Evolutionary conservation across 2,329 filamentous ascomycete species (phyloP), one percentile per base, ranked within the genome.

Genomic region (Monilinia aucupariae): DNA sequence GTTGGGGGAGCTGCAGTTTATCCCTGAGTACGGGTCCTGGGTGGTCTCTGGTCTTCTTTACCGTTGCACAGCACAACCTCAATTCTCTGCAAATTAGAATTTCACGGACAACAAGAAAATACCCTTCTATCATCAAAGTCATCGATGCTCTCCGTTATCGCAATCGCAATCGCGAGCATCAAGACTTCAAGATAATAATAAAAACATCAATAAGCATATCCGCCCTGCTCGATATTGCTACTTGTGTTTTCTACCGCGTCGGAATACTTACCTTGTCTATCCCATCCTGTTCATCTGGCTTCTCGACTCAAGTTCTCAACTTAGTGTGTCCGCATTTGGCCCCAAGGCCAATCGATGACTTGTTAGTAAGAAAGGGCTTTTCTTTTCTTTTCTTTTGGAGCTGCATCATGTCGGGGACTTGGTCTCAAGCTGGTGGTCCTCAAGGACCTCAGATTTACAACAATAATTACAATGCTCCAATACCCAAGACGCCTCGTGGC

Each of bases 371-470:
- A 47, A 12, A 47, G 43, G 50, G 43, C 50, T 45, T 58, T 41
- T 30, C 58, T 49, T 58, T 41, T 30, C 58, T 49, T 56, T 49
- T 30, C 52, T 32, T 39, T 64, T 15, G 50, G 50, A 55, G 59
- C 55, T 49, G 52, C 25, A 65, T 56, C 27, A 72, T 71, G 70
- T 67, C 69, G 47, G 48, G 63, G 55, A 62, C 64, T 52, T 71
- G 71, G 68, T 56, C 65, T n/a, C 69, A 70, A 52, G 65, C 65
- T 39, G 65, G 65, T 41, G 65, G 65, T 41, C 68, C 65, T 64
- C 56, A 64, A 55, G 43, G 50, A 13, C 22, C 61, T 45, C 66
- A 63, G 49, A 66, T 63, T 34, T 63, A 64, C 54, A 65, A 58
- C 54, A 50, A 41, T 59, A 61, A 59, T 49, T 59, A 65, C n/a